These are phyloP conservation scores for Sporothrix inflata DNA, from an alignment of 2,329 filamentous ascomycete genomes.

Conservation along the genomic window DNA sequence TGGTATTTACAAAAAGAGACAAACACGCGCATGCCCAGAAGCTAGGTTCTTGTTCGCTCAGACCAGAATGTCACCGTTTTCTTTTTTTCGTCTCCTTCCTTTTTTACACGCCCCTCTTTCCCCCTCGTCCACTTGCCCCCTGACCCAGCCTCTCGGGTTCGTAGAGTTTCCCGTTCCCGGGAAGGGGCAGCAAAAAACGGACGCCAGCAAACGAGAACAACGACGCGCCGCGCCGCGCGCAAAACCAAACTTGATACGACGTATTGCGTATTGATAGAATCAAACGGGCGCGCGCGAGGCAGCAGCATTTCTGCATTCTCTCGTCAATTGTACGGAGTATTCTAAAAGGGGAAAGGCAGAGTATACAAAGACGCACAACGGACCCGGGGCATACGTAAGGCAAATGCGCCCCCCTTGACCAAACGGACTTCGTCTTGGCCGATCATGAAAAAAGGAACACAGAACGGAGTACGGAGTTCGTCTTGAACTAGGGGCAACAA, in stretches of 20 bases:
- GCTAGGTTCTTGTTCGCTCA: neutral
- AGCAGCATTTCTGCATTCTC: neutral
- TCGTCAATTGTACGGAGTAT: neutral
- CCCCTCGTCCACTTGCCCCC: neutral
- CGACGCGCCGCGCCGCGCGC: slow-evolving; percentile 3
- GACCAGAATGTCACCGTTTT: slow-evolving; percentile 10
- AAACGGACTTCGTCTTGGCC: neutral
- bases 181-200: neutral
- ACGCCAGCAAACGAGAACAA: neutral
- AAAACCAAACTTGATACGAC: neutral
- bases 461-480: neutral
- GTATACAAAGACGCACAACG: neutral
- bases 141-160: slow-evolving; percentile 28
- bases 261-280: neutral
- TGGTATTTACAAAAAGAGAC: neutral
- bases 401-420: neutral
- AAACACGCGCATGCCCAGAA: neutral
- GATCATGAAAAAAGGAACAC: neutral
- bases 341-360: neutral
- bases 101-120: neutral
- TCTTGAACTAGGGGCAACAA: neutral
- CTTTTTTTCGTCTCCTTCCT: neutral
- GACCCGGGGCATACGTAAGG: neutral
- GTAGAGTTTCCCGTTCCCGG: slow-evolving; percentile 25
- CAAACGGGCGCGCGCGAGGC: neutral